These are phyloP conservation scores for Trichoderma cornu-damae DNA, from an alignment of 2,329 filamentous ascomycete genomes.

Conservation along the genomic window DNA sequence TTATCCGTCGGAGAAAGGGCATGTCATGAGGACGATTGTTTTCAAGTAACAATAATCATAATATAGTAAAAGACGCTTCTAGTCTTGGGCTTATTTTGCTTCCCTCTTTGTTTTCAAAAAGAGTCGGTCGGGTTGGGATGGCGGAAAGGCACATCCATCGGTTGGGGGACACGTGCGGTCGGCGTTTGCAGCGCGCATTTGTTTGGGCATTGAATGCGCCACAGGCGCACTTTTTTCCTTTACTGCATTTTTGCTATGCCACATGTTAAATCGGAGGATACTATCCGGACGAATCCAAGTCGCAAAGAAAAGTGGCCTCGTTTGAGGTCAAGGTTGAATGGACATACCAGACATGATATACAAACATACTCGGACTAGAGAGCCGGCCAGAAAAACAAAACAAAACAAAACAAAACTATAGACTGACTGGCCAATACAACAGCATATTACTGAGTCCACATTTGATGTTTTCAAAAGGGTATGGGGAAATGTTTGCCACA, in stretches of 20 bases:
- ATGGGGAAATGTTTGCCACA: background rate
- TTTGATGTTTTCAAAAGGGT: background rate
- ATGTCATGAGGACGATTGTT: background rate
- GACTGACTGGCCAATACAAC: background rate
- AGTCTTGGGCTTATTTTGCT: background rate
- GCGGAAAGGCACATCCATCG: background rate
- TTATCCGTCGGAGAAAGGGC: constrained; percentile 15
- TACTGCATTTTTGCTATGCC: background rate
- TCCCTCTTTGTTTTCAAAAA: background rate
- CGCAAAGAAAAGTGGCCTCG: background rate
- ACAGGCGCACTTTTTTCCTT: background rate
- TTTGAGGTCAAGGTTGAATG: background rate
- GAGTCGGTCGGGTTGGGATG: background rate
- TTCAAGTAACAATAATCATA: background rate
- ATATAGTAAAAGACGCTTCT: background rate
- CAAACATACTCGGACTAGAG: background rate
- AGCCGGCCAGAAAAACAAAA: background rate
- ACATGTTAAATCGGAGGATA: background rate
- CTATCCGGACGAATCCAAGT: background rate
- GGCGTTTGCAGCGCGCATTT: background rate
- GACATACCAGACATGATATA: background rate
- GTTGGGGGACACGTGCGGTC: background rate
- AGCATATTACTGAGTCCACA: background rate
- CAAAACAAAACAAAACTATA: no score
- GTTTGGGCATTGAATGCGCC: background rate